Percentiles rank a stretch among this genome's conserved stretches.
Conservation (phyloP, 371 early-diverging fungal species). For the Rhizomucor pusillus region DNA sequence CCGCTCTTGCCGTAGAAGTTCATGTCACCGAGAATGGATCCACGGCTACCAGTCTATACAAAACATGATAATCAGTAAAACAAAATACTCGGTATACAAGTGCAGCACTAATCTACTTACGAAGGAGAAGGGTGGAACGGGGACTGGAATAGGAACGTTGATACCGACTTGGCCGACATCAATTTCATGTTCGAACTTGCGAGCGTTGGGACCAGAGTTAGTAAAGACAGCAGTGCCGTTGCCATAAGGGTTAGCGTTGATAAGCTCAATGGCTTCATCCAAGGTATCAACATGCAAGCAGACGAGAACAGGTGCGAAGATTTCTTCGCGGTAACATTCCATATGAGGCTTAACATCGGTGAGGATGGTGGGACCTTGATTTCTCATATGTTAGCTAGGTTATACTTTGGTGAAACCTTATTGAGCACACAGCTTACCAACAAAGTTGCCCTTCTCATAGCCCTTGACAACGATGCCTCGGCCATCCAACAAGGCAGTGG, state of each 20-base stretch:
- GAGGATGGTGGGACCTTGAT: slow-evolving; percentile 83
- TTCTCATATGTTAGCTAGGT: too few relatives aligned
- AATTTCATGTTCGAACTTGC: slow-evolving; percentile 87
- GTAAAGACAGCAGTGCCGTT: slow-evolving; percentile 97
- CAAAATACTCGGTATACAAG: slow-evolving; percentile 2
- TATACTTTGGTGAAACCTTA: too few relatives aligned
- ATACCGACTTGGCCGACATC: slow-evolving; percentile 94
- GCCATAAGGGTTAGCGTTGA: slow-evolving; percentile 92
- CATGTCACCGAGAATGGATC: slow-evolving; percentile 91
- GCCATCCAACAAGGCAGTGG: slow-evolving; percentile 86
- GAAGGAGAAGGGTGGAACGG: slow-evolving; percentile 96
- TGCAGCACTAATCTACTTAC: slow-evolving; percentile 14
- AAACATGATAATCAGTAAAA: neutral
- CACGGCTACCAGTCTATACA: slow-evolving; percentile 82
- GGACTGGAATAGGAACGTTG: slow-evolving; percentile 96
- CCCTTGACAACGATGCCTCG: slow-evolving; percentile 69
- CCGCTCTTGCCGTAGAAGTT: slow-evolving; percentile 92
- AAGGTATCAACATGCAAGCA: slow-evolving; percentile 82
- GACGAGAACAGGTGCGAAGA: slow-evolving; percentile 94
- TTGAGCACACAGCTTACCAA: slow-evolving; percentile 32
- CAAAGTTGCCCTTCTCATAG: slow-evolving; percentile 92
- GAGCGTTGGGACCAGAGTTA: slow-evolving; percentile 85
- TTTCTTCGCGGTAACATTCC: slow-evolving; percentile 94
- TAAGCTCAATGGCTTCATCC: slow-evolving; percentile 90
- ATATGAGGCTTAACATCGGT: slow-evolving; percentile 78